phyloP scores from a whole-genome alignment of 768 basidiomycete species.

The Termitomyces heimii region DNA sequence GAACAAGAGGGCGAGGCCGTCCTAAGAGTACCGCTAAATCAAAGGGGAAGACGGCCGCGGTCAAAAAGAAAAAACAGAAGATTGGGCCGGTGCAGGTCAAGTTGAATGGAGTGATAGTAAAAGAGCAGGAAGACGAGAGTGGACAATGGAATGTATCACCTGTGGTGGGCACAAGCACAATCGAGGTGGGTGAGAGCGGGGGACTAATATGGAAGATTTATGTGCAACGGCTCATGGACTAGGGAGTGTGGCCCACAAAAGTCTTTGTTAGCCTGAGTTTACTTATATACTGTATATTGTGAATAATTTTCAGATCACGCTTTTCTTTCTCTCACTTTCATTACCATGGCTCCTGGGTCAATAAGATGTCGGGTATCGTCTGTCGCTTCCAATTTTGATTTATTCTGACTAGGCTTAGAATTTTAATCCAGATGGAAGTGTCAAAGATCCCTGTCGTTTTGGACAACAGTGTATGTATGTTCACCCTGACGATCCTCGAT shows the following conservation, averaged over 20 bases:
- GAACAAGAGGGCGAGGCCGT: slow-evolving; percentile 32
- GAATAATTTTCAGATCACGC: slow-evolving; percentile 8
- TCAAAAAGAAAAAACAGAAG: slow-evolving; percentile 41
- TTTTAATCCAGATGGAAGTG: slow-evolving; percentile 17
- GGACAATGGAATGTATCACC: slow-evolving; percentile 62
- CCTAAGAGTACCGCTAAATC: slow-evolving; percentile 19
- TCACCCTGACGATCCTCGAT: slow-evolving; percentile 19
- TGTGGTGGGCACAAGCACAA: slow-evolving; percentile 48
- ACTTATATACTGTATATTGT: slow-evolving; percentile 3
- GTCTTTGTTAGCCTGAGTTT: background rate
- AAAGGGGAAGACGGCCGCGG: slow-evolving; percentile 23
- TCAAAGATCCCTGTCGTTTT: slow-evolving; percentile 12
- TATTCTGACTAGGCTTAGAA: slow-evolving; percentile 11
- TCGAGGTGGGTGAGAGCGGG: slow-evolving; percentile 72
- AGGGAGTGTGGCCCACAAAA: slow-evolving; percentile 4
- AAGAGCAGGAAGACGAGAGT: slow-evolving; percentile 36
- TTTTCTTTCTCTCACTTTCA: background rate
- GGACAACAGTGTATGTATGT: slow-evolving; percentile 14
- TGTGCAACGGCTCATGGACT: slow-evolving; percentile 36
- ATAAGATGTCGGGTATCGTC: slow-evolving; percentile 13
- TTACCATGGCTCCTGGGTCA: background rate
- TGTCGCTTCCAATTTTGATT: background rate
- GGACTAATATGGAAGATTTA: slow-evolving; percentile 70
- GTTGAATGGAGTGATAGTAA: slow-evolving; percentile 50
- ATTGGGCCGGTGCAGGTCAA: slow-evolving; percentile 57